phyloP scores from a whole-genome alignment of 2,329 filamentous ascomycete species.

The Raffaelea deltoideospora region DNA sequence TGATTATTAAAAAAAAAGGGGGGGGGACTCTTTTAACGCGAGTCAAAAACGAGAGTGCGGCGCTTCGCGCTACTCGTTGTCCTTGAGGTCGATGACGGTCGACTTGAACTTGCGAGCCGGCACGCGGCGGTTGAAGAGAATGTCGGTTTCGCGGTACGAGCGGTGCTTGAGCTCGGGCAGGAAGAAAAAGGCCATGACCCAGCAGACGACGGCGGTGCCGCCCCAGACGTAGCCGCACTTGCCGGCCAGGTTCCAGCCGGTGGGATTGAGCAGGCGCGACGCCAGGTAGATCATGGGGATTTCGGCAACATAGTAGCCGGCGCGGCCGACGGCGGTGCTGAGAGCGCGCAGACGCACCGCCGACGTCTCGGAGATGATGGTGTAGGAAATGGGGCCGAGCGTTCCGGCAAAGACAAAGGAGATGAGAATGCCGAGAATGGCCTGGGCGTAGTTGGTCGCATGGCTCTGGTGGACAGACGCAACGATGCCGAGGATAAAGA shows the following conservation, averaged over 20 bases:
- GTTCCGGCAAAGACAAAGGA: conserved; percentile 38
- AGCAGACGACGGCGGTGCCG: conserved; percentile 40
- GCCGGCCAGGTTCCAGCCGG: conserved; percentile 27
- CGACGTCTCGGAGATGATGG: conserved; percentile 24
- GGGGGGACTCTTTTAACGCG: too few relatives aligned
- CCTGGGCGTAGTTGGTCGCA: conserved; percentile 12
- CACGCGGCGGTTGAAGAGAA: conserved; percentile 38
- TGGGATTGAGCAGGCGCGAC: conserved; percentile 23
- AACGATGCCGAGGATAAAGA: conserved; percentile 10
- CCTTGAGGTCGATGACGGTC: conserved; percentile 39
- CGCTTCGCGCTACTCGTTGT: conserved; percentile 57
- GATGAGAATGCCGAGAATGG: conserved; percentile 7
- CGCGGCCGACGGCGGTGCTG: conserved; percentile 15
- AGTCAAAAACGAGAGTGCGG: too few relatives aligned
- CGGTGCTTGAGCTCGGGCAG: conserved; percentile 42
- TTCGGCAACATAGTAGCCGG: conserved; percentile 15
- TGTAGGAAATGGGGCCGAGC: conserved; percentile 31
- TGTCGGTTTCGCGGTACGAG: conserved; percentile 47
- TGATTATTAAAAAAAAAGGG: too few relatives aligned
- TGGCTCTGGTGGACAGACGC: conserved; percentile 24
- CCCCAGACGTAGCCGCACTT: conserved; percentile 47
- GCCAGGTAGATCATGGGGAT: conserved; percentile 14
- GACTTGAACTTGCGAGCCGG: conserved; percentile 39
- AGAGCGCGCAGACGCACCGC: conserved; percentile 17
- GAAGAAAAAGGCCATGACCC: conserved; percentile 29